Evolutionary conservation across 176 grass and related monocot species (phyloP), one percentile per base, ranked within the genome.

Genomic region (Zoysia pacifica): DNA sequence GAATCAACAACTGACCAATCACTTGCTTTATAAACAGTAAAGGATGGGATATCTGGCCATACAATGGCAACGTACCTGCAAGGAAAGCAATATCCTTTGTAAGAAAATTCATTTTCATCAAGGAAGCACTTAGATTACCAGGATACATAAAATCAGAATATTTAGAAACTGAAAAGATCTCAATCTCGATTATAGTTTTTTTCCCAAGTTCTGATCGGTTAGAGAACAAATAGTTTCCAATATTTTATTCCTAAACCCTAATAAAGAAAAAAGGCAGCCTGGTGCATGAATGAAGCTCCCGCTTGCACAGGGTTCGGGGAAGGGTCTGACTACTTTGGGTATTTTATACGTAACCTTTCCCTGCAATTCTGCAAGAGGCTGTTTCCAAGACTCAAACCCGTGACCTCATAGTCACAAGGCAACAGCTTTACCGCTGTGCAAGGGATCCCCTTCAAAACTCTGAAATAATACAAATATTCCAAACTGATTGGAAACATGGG

Each of bases 11-110:
- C 92, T 36, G 90, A 82, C 92, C 92, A 99, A 85, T 99, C 96
- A 87, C 83, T 94, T 83, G 88, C 92, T 84, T 94, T 99, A 84
- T 95, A 99, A 42, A 99, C 76, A 78, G 83, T 50, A 79, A 99
- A 99, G 38, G 96, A 95, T 77, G 96, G 96, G 72, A 99, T 93
- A 80, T 99, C 96, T 54, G 96, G 96, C 96, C 92, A 95, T 69
- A 99, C 84, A 73, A 88, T 74, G 81, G 96, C 84, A 83, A 99
- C 92, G 73, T 99, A 99, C 86, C 96, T 99, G 90, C 68, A 87
- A 81, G 62, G 9, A 83, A 79, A 36, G 45, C 36, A 89, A 69
- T 89, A 38, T 11, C 53, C 41, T 4, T 66, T 48, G 38, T 62
- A 56, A 74, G 43, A 72, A 85, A 76, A 66, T 44, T 48, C 46